These are phyloP conservation scores for Macrocybe sp. DNA, from an alignment of 1,284 basidiomycete genomes.

Conservation along the genomic window DNA sequence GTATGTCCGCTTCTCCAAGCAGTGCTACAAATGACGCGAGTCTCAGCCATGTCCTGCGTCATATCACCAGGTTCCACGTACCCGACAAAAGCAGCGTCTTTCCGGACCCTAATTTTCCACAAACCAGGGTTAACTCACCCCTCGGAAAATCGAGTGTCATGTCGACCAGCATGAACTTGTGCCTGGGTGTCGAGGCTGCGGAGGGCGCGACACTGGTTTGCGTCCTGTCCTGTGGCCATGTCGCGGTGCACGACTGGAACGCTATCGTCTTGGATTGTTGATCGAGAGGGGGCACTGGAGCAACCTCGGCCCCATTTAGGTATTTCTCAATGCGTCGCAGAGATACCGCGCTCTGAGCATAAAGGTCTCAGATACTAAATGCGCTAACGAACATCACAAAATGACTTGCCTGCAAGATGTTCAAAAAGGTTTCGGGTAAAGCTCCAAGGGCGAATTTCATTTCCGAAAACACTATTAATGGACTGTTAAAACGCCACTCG, in stretches of 20 bases:
- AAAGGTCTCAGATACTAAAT: background rate
- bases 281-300: slow-evolving; percentile 51
- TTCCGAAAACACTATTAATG: slow-evolving; percentile 71
- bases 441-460: slow-evolving; percentile 82
- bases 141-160: slow-evolving; percentile 74
- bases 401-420: slow-evolving; percentile 64
- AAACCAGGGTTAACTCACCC: slow-evolving; percentile 76
- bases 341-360: slow-evolving; percentile 70
- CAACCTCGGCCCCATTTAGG: slow-evolving; percentile 68
- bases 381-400: background rate
- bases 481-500: background rate
- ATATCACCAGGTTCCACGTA: slow-evolving; percentile 22
- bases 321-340: slow-evolving; percentile 91
- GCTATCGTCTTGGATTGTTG: slow-evolving; percentile 57
- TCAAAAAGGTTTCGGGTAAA: slow-evolving; percentile 87
- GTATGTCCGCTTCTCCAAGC: slow-evolving; percentile 86
- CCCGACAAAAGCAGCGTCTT: slow-evolving; percentile 78
- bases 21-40: slow-evolving; percentile 45
- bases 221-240: slow-evolving; percentile 79
- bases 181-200: slow-evolving; percentile 64
- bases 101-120: slow-evolving; percentile 74
- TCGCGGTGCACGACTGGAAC: slow-evolving; percentile 80
- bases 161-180: slow-evolving; percentile 81
- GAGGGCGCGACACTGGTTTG: slow-evolving; percentile 49
- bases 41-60: background rate